phyloP scores from a whole-genome alignment of 257 asterid genomes.

The Forsythia suspensa region DNA sequence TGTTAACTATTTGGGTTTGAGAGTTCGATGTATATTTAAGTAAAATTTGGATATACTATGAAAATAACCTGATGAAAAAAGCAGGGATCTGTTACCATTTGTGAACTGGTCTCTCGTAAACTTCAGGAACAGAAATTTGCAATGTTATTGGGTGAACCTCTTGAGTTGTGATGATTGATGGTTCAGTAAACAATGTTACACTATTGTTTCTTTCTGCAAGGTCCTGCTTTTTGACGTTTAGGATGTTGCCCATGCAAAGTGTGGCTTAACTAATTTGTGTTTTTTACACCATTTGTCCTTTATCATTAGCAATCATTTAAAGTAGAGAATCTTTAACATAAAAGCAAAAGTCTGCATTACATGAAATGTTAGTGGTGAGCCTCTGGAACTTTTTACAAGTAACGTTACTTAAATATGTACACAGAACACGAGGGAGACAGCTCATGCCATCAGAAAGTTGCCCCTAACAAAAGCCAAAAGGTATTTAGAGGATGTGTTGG shows the following conservation, averaged over 20 bases:
- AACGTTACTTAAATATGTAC: neutral
- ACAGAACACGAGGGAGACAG: slow-evolving; percentile 70
- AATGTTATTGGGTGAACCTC: slow-evolving; percentile 70
- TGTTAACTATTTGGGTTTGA: neutral
- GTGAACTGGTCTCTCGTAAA: slow-evolving; percentile 51
- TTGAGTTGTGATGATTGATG: slow-evolving; percentile 34
- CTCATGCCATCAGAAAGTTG: slow-evolving; percentile 66
- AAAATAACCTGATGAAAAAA: slow-evolving; percentile 48
- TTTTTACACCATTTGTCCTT: neutral
- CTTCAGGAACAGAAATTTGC: slow-evolving; percentile 49
- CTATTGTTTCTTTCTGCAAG: neutral
- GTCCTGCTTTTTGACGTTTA: neutral
- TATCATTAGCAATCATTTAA: neutral
- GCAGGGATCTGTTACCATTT: slow-evolving; percentile 54
- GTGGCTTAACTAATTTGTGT: neutral
- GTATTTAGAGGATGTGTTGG: slow-evolving; percentile 64
- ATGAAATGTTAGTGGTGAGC: neutral
- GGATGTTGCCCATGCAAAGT: neutral
- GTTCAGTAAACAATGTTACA: slow-evolving; percentile 54
- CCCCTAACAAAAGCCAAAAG: slow-evolving; percentile 59
- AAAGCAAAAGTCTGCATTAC: neutral
- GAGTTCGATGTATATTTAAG: neutral
- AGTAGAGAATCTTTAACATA: neutral
- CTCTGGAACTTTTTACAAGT: neutral
- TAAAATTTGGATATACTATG: neutral